phyloP scores from a whole-genome alignment of 371 early-diverging fungal species.

The Chytridium lagenaria region DNA sequence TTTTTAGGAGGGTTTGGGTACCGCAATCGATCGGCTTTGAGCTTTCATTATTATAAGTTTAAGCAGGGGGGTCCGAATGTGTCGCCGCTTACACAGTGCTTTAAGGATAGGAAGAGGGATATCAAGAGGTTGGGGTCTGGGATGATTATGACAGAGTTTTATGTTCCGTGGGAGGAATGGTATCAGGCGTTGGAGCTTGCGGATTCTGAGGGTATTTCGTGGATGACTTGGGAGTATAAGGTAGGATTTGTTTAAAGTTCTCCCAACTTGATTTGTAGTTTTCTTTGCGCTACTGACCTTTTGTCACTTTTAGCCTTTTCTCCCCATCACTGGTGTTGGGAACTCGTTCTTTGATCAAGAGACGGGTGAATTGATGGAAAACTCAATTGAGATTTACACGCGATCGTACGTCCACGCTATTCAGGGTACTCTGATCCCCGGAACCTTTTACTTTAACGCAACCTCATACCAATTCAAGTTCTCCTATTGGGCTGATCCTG shows the following conservation, averaged over 20 bases:
- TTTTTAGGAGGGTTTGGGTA: slow-evolving; percentile 5
- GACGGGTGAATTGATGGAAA: slow-evolving; percentile 17
- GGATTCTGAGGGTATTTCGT: slow-evolving; percentile 9
- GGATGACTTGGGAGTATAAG: slow-evolving; percentile 27
- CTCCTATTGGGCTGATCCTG: slow-evolving; percentile 9
- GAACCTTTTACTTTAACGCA: not conserved
- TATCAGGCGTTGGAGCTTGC: slow-evolving; percentile 17
- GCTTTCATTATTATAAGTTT: slow-evolving; percentile 26
- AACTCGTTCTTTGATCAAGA: slow-evolving; percentile 21
- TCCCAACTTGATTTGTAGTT: no score
- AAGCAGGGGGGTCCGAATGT: slow-evolving; percentile 27
- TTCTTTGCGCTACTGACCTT: not conserved
- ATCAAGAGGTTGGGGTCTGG: slow-evolving; percentile 24
- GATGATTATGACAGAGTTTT: slow-evolving; percentile 29
- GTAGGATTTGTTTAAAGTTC: not conserved
- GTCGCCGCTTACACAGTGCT: not conserved
- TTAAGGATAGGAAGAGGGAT: slow-evolving; percentile 12
- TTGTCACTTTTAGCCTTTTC: slow-evolving; percentile 1
- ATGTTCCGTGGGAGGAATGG: slow-evolving; percentile 13
- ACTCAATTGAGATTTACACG: slow-evolving; percentile 7
- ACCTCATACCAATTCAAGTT: not conserved
- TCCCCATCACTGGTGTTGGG: slow-evolving; percentile 20
- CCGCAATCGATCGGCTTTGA: slow-evolving; percentile 14
- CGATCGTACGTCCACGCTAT: slow-evolving; percentile 12
- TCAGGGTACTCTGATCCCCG: slow-evolving; percentile 5